Conservation (phyloP, 2,329 filamentous ascomycete species). For the Teratosphaeria pseudoeucalypti region DNA sequence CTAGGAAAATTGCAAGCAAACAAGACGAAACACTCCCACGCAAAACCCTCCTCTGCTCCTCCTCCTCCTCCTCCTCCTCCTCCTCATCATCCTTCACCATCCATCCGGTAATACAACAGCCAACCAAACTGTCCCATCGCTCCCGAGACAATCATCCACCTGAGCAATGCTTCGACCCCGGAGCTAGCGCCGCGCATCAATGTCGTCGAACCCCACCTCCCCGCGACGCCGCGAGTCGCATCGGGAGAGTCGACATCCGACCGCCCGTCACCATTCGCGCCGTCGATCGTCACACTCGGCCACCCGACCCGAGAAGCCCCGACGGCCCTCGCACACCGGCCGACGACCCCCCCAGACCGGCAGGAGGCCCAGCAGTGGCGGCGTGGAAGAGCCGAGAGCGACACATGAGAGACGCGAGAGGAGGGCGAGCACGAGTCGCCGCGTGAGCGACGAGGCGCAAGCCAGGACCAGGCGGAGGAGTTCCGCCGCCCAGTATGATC, state of each 20-base stretch:
- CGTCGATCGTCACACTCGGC: not conserved
- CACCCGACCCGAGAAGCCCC: not conserved
- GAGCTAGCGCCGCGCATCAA: not conserved
- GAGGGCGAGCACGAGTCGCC: not conserved
- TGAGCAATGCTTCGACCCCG: not conserved
- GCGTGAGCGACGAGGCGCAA: not conserved
- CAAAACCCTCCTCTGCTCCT: too few relatives aligned
- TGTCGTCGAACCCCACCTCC: conserved; percentile 46
- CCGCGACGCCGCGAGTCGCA: conserved; percentile 30
- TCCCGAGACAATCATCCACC: not conserved
- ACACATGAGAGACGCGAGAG: conserved; percentile 1
- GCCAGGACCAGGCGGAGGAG: conserved; percentile 10
- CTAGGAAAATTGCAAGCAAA: not conserved
- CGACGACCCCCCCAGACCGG: conserved; percentile 3
- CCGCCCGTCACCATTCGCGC: not conserved
- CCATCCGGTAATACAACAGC: too few relatives aligned
- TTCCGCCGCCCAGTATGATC: conserved; percentile 8
- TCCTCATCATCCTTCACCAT: not conserved
- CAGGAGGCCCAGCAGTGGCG: not conserved
- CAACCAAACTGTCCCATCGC: too few relatives aligned
- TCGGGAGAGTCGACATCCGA: not conserved
- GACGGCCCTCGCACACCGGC: conserved; percentile 4
- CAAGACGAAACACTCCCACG: not conserved
- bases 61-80: too few relatives aligned
- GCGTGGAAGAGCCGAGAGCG: not conserved